Evolutionary conservation across 2,329 filamentous ascomycete genomes (phyloP).

Genomic region (Arthrobotrys megalospora): DNA sequence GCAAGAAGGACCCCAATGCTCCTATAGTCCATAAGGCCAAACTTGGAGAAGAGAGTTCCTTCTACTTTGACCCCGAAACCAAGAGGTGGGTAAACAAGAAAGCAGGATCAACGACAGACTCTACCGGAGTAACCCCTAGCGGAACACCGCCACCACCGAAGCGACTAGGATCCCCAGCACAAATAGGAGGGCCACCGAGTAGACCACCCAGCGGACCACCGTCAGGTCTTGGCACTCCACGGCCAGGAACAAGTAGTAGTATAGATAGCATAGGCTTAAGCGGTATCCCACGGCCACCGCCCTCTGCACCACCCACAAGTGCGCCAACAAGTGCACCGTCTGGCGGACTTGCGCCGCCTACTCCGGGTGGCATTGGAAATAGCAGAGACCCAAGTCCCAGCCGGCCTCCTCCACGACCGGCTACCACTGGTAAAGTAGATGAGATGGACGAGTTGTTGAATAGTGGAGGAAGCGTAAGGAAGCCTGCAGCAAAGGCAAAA

Average conservation of each 20-base stretch:
- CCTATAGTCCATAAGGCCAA: conserved; percentile 84
- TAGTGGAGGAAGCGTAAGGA: conserved; percentile 71
- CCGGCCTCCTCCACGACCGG: conserved; percentile 78
- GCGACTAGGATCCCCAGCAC: conserved; percentile 65
- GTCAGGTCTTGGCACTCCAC: conserved; percentile 32
- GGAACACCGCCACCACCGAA: conserved; percentile 86
- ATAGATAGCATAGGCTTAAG: conserved; percentile 35
- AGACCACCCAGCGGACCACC: conserved; percentile 50
- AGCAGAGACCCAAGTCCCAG: conserved; percentile 68
- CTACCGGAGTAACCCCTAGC: conserved; percentile 71
- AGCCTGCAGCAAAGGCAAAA: conserved; percentile 77
- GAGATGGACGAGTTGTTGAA: conserved; percentile 94
- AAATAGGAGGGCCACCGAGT: conserved; percentile 57
- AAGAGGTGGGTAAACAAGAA: conserved; percentile 99
- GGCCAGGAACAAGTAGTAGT: conserved; percentile 38
- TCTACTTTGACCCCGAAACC: conserved; percentile 94
- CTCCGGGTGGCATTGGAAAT: conserved; percentile 66
- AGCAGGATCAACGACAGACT: conserved; percentile 76
- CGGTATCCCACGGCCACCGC: conserved; percentile 38
- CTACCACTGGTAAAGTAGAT: conserved; percentile 90
- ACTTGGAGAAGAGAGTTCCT: conserved; percentile 90
- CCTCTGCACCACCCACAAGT: conserved; percentile 50
- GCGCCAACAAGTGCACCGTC: conserved; percentile 61
- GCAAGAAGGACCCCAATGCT: conserved; percentile 74
- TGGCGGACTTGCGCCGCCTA: conserved; percentile 61